Evolutionary conservation across 768 basidiomycete genomes (phyloP).

Genomic region (Naganishia kalamii): DNA sequence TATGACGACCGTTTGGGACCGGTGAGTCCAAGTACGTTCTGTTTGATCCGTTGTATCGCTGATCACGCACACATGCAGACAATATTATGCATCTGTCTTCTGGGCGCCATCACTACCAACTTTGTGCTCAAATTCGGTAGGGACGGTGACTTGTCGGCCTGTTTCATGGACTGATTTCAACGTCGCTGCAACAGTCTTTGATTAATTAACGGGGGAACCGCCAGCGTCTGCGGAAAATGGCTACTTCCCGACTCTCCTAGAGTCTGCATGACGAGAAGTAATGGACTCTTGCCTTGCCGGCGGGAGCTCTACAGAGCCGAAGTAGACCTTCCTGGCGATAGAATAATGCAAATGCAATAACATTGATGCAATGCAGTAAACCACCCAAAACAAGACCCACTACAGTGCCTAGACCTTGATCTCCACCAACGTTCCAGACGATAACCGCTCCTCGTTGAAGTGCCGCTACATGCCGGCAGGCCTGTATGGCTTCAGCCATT

Average conservation of each 20-base stretch:
- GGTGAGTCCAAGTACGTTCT: conserved; percentile 54
- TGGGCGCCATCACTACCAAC: conserved; percentile 45
- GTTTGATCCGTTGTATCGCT: not conserved
- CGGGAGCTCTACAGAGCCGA: no score
- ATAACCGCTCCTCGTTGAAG: no score
- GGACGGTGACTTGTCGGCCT: not conserved
- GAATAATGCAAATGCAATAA: not conserved
- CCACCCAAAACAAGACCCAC: not conserved
- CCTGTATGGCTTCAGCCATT: conserved; percentile 14
- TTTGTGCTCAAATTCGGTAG: conserved; percentile 43
- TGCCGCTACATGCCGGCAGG: not conserved
- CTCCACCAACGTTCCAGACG: not conserved
- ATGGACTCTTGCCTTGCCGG: no score
- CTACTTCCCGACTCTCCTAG: no score
- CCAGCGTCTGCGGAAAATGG: no score
- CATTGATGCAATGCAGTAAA: not conserved
- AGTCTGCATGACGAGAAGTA: no score
- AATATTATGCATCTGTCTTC: conserved; percentile 39
- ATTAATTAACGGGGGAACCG: no score
- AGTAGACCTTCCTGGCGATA: no score
- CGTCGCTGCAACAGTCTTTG: no score
- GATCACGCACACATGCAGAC: conserved; percentile 19
- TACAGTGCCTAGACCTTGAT: not conserved
- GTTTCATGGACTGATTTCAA: not conserved
- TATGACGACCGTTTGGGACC: conserved; percentile 95